Conservation (phyloP, 805 yeast species). For the Kodamaea lidongshanica region DNA sequence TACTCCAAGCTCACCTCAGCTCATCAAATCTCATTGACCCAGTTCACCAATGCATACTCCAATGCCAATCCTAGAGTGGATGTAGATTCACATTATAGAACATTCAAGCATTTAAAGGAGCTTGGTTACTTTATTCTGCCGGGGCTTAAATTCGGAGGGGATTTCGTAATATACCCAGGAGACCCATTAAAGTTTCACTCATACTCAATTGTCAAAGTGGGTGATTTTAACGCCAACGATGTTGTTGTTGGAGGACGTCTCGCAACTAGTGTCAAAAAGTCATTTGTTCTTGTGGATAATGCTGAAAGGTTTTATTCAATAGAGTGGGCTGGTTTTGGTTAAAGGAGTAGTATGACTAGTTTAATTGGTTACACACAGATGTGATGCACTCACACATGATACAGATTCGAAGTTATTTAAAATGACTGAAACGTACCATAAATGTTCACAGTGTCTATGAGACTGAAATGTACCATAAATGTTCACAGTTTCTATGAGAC, state of each 20-base stretch:
- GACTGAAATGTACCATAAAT: no score
- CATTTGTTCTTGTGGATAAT: slow-evolving; percentile 55
- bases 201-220: slow-evolving; percentile 63
- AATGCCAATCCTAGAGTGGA: neutral
- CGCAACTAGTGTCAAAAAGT: slow-evolving; percentile 88
- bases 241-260: slow-evolving; percentile 82
- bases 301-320: slow-evolving; percentile 38
- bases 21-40: slow-evolving; percentile 2
- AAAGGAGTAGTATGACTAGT: slow-evolving; percentile 7
- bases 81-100: slow-evolving; percentile 8
- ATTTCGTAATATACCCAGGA: slow-evolving; percentile 86
- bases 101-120: slow-evolving; percentile 36
- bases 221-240: slow-evolving; percentile 50
- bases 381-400: no score
- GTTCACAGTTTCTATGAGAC: no score
- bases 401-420: no score
- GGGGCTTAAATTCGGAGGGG: slow-evolving; percentile 88
- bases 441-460: no score
- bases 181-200: slow-evolving; percentile 90
- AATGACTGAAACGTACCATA: no score
- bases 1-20: neutral
- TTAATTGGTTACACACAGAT: no score
- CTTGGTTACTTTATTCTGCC: slow-evolving; percentile 61
- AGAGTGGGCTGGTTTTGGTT: slow-evolving; percentile 98
- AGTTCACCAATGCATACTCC: slow-evolving; percentile 3